Base-by-base conservation (phyloP, 2,329 filamentous ascomycete genomes). In the Pyricularia sp. region DNA sequence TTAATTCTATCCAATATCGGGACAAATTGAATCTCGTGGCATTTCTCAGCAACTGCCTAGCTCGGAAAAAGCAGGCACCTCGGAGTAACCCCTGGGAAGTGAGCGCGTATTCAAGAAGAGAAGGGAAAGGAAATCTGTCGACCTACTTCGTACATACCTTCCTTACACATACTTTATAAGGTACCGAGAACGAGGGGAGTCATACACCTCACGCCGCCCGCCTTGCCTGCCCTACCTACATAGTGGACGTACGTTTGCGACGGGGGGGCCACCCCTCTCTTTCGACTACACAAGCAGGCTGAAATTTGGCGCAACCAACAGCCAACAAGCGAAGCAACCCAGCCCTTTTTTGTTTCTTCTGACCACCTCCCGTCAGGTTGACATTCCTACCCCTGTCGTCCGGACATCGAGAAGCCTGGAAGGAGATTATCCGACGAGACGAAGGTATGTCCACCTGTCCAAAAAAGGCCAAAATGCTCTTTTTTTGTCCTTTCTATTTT, bases 31-130 rank as follows among this genome's bases (percentile, higher is more conserved):
- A 55, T 55, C 28, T 66, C 42, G 65, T 64, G 20, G 42, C 31
- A n/a, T 50, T 69, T 66, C 66, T 68, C 70, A 68, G 26, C 71
- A 73, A 69, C 72, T 72, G 71, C 72, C 73, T 72, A 71, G 68
- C 72, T 73, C 65, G 73, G 72, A 71, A 73, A 73, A 69, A 67
- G 70, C 70, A 69, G 28, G 33, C 14, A 59, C 26, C 20, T 59
- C 26, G 23, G 58, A 25, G 17, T n/a, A 55, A 11, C 5, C 12
- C 36, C 36, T 42, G 36, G 36, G 36, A 30, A 55, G 17, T 36
- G 33, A 36, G 33, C 12, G 33, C 33, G 33, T 36, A 36, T 36
- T 36, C 33, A 36, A 36, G 33, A 36, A 36, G 33, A 36, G 33
- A 55, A 55, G 20, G 42, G 42, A 55, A 55, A 33, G 42, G 42